Percentiles rank a stretch among this genome's conserved stretches.
Evolutionary conservation across 805 yeast genomes (phyloP).

Genomic region (Yarrowia sp.): DNA sequence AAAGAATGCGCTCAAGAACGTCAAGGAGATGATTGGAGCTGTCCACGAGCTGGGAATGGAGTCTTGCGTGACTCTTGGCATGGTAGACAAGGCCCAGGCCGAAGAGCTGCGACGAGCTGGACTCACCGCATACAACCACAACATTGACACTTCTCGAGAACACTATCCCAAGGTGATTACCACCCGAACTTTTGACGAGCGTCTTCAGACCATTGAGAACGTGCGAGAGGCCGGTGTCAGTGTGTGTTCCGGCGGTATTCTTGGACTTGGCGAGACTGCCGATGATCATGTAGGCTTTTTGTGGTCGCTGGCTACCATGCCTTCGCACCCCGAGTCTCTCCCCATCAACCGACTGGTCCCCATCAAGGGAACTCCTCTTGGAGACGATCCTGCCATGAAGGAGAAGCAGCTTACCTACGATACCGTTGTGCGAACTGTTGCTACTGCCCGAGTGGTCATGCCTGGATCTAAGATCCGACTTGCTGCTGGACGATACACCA

Average conservation of each 20-base stretch:
- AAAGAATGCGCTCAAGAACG: conserved; percentile 67
- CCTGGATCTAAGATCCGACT: conserved; percentile 73
- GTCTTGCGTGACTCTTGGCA: conserved; percentile 81
- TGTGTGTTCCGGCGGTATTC: conserved; percentile 81
- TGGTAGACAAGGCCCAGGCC: conserved; percentile 74
- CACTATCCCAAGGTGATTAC: conserved; percentile 76
- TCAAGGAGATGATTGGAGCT: conserved; percentile 67
- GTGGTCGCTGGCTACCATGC: conserved; percentile 70
- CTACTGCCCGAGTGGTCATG: conserved; percentile 78
- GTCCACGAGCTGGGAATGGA: conserved; percentile 75
- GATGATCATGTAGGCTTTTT: conserved; percentile 75
- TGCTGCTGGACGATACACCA: conserved; percentile 83
- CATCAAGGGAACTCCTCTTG: conserved; percentile 79
- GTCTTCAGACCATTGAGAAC: conserved; percentile 68
- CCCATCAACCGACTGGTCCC: conserved; percentile 84
- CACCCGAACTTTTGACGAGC: conserved; percentile 73
- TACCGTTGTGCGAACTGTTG: conserved; percentile 69
- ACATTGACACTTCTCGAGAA: conserved; percentile 79
- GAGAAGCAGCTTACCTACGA: conserved; percentile 58
- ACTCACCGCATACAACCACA: conserved; percentile 81
- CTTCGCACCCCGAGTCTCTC: conserved; percentile 77
- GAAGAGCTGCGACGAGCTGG: conserved; percentile 68
- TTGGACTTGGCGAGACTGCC: conserved; percentile 77
- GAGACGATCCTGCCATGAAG: conserved; percentile 53
- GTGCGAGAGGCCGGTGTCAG: conserved; percentile 69